Conservation (phyloP, 2,329 filamentous ascomycete genomes). For the Trichoderma sp. region DNA sequence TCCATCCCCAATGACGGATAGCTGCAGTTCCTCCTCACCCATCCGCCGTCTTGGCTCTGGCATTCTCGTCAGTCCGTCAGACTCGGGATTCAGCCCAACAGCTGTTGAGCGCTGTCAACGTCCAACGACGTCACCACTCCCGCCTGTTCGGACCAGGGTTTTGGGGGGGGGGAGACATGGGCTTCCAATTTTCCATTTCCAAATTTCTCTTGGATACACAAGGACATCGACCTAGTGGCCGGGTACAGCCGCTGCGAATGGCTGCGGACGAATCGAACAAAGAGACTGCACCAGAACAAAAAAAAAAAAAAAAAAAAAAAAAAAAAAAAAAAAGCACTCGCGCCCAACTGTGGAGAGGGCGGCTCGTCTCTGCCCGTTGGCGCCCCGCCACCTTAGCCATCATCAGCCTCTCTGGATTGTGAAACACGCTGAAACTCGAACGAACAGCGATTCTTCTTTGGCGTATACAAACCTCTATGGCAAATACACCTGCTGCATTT, state of each 20-base stretch:
- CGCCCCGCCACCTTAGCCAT: conserved; percentile 13
- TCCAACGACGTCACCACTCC: conserved; percentile 13
- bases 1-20: background rate
- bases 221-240: background rate
- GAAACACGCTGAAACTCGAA: conserved; percentile 17
- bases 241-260: conserved; percentile 11
- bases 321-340: conserved; percentile 31
- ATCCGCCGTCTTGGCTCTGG: background rate
- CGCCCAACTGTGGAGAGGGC: conserved; percentile 37
- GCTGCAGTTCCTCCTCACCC: background rate
- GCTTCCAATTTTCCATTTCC: background rate
- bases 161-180: background rate
- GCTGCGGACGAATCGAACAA: background rate
- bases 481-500: background rate
- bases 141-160: conserved; percentile 3
- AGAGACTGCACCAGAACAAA: background rate
- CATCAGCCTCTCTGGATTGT: conserved; percentile 6
- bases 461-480: background rate
- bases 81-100: background rate
- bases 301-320: background rate
- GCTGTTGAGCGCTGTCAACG: background rate
- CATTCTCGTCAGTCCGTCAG: background rate
- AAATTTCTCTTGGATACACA: background rate
- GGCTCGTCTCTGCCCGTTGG: conserved; percentile 22
- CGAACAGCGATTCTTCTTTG: background rate